Evolutionary conservation across 1,284 basidiomycete genomes (phyloP), one percentile per base, ranked within the genome.

Genomic region (Peniophora sp.): DNA sequence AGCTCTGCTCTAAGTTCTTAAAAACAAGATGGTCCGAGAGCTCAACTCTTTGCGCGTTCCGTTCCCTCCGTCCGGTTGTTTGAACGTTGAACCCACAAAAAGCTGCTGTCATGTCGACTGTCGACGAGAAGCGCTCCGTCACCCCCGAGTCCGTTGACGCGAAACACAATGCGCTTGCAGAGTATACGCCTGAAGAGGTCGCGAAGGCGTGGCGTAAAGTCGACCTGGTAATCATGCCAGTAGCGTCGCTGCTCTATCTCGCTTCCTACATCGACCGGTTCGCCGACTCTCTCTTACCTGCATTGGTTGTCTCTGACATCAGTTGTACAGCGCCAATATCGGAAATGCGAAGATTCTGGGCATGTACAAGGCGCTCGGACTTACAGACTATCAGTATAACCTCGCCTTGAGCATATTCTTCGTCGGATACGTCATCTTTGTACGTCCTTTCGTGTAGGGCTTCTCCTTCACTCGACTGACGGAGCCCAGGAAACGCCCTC

Each of bases 301-400:
- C 12, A 32, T 32, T 12, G 27, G 6, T 5, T 32, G 6, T 32
- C 27, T 32, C 27, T 32, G 14, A 36, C 6, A 46, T 18, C 41
- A 17, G 12, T 20, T 15, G 24, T 34, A 3, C 51, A 64, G 64
- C 10, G 60, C 63, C 2, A 74, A 74, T 52, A 72, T 75, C 50
- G 73, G 70, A 27, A 73, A 73, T 52, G 72, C 72, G 2, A 65
- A 68, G 34, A 62, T 73, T 11, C 58, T 65, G 14, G 64, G 64
- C 0, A 47, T 65, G 17, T 52, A 54, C 10, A 52, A 52, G 10
- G 48, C 55, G 15, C 57, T 65, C 10, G 45, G 57, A 15, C 54
- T 66, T 17, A 63, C 60, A 2, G 51, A 52, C 32, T 63, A 51
- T 58, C 39, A 60, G 59, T 59, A 51, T 37, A 55, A 51, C 44